Evolutionary conservation across 371 early-diverging fungal species (phyloP).

Genomic region (Mortierella sp.): DNA sequence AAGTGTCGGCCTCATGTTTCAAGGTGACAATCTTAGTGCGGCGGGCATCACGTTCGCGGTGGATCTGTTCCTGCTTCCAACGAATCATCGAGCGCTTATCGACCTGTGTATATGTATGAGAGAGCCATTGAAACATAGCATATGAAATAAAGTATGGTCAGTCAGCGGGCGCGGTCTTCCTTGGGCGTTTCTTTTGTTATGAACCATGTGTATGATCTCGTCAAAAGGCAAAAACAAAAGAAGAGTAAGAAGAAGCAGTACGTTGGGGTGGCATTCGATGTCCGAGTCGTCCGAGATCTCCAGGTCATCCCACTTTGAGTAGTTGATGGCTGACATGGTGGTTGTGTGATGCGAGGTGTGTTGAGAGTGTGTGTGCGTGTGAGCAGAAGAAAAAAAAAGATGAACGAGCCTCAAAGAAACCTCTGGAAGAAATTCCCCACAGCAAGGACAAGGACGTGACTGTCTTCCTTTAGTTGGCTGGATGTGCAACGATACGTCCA

Average conservation of each 20-base stretch:
- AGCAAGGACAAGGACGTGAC: background rate
- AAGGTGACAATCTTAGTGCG: conserved; percentile 77
- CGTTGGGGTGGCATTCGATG: conserved; percentile 96
- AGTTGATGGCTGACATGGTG: conserved; percentile 69
- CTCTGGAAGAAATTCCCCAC: background rate
- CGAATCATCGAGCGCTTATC: conserved; percentile 95
- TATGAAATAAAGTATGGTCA: background rate
- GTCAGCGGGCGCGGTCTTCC: background rate
- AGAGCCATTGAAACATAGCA: background rate
- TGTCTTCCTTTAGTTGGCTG: background rate
- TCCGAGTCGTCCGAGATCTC: conserved; percentile 98
- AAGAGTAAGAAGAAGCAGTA: conserved; percentile 44
- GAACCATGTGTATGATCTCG: background rate
- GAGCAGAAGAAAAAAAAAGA: background rate
- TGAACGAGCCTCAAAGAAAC: background rate
- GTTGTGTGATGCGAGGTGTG: background rate
- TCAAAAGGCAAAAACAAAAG: background rate
- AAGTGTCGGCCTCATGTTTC: conserved; percentile 68
- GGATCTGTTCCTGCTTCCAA: conserved; percentile 93
- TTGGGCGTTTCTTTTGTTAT: background rate
- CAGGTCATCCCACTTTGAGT: conserved; percentile 97
- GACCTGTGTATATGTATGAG: conserved; percentile 20
- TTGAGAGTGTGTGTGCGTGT: background rate
- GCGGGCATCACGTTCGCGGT: conserved; percentile 89
- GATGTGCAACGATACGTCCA: background rate